Conservation (phyloP, 2,329 filamentous ascomycete genomes). For the Pseudogymnoascus destructans region DNA sequence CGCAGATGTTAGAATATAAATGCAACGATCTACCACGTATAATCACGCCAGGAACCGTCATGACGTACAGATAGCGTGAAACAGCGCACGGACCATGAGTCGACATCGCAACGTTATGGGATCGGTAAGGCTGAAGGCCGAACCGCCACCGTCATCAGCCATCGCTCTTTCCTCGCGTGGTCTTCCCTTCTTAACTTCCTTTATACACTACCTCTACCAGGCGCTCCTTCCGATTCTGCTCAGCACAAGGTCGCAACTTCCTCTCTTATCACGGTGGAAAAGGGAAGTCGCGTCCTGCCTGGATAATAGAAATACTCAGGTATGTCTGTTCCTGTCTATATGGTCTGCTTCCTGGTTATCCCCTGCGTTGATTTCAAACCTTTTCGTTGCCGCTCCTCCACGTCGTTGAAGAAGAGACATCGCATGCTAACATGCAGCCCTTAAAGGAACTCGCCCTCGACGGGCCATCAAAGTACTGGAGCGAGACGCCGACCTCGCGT, state of each 20-base stretch:
- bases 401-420: not conserved
- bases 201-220: not conserved
- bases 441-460: slow-evolving; percentile 6
- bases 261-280: not conserved
- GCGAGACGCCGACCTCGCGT: not conserved
- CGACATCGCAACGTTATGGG: not conserved
- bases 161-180: not conserved
- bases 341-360: slow-evolving; percentile 6
- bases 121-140: slow-evolving; percentile 3
- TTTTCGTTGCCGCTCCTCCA: not conserved
- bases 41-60: not conserved
- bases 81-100: not conserved
- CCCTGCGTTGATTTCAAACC: not conserved
- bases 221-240: not conserved
- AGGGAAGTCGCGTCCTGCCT: slow-evolving; percentile 4
- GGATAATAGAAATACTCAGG: slow-evolving; percentile 9
- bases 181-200: not conserved
- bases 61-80: not conserved
- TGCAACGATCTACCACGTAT: not conserved
- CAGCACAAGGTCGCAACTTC: slow-evolving; percentile 5
- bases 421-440: not conserved
- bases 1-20: not conserved
- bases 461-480: slow-evolving; percentile 8
- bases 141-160: not conserved
- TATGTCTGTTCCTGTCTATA: slow-evolving; percentile 7